Percentiles rank a stretch among this genome's conserved stretches.
Evolutionary conservation across 192 early-diverging fungal species (phyloP).

Genomic region (Gonapodya sp.): DNA sequence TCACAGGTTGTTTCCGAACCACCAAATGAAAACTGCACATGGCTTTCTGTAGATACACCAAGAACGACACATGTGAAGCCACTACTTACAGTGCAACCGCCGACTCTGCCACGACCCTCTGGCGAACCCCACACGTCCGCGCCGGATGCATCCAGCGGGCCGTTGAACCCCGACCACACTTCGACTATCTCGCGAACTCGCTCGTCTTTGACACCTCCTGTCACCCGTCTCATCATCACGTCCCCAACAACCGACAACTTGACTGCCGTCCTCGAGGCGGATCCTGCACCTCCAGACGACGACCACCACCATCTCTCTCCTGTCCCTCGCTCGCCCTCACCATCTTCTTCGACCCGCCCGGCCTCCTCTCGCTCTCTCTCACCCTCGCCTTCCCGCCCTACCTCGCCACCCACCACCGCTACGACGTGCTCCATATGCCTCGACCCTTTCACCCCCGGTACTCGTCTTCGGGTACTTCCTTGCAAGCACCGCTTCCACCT

Average conservation of each 20-base stretch:
- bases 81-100: too few relatives aligned
- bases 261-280: too few relatives aligned
- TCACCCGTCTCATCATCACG: too few relatives aligned
- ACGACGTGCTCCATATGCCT: background rate
- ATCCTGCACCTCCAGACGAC: background rate
- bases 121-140: too few relatives aligned
- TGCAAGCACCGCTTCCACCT: slow-evolving; percentile 42
- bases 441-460: slow-evolving; percentile 13
- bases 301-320: background rate
- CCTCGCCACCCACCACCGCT: background rate
- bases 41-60: background rate
- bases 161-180: background rate
- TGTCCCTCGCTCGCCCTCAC: background rate
- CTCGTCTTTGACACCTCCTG: background rate
- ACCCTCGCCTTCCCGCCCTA: background rate
- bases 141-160: background rate
- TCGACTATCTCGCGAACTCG: background rate
- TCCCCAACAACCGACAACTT: too few relatives aligned
- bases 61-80: background rate
- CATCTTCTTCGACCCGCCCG: background rate
- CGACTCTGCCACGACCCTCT: too few relatives aligned
- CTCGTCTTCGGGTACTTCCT: slow-evolving; percentile 27
- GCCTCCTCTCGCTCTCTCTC: background rate
- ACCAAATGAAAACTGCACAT: background rate
- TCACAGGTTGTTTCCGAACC: background rate